Evolutionary conservation across 331 rosid genomes (phyloP), one percentile per base, ranked within the genome.

Genomic region (Quercus lobata): DNA sequence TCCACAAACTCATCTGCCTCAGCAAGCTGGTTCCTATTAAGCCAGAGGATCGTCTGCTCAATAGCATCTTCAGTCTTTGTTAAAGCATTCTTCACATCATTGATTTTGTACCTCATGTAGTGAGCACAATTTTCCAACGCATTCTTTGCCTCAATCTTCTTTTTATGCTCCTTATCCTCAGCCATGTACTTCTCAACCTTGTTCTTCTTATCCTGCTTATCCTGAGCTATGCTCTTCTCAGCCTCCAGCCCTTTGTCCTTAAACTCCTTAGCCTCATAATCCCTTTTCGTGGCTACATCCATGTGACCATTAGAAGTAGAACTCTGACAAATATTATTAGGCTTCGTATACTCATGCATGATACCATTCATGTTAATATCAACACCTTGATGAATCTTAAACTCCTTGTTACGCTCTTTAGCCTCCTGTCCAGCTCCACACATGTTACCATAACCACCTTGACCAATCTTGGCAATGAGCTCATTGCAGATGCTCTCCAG

Each of bases 401-500:
- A 12, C 0, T 49, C 54, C 18, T 49, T 4, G 17, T 49, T 11
- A 49, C 5, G 2, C 54, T 12, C 92, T 70, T 78, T 88, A 75
- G 17, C 94, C 52, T 91, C 94, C 58, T 89, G 92, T 83, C 84
- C 78, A 25, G 84, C 74, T 24, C 85, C 92, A 44, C 88, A 90
- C 8, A 61, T 77, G 5, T 81, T 90, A 1, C 82, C 88, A n/a
- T 85, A 92, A 5, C 81, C 81, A 66, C 93, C 93, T 53, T 92
- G 94, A 68, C 90, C 84, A 84, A 92, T 92, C 81, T 62, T 90
- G 5, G 93, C 97, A 1, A 89, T 90, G 56, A 90, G 86, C 46
- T 92, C 93, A 49, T 87, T 88, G 86, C 97, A 92, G 2, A 90
- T 72, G 11, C 89, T 70, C 81, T 92, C 97, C 76, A 92, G 32